Evolutionary conservation across 1,284 basidiomycete species (phyloP).

Genomic region (Anthracocystis setariae): DNA sequence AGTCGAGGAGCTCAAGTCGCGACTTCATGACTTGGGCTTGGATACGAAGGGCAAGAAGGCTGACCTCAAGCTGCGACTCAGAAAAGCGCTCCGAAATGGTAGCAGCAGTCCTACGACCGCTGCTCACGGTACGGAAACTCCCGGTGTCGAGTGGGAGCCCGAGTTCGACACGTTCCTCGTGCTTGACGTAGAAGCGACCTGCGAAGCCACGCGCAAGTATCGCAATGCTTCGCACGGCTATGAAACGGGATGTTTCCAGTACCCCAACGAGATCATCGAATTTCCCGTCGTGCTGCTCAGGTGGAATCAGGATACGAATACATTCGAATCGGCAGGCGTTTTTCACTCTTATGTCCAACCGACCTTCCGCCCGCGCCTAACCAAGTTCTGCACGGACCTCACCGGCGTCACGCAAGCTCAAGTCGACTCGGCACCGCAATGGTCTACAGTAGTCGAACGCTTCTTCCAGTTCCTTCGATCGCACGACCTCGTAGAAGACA

Average conservation of each 20-base stretch:
- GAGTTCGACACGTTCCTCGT: conserved; percentile 70
- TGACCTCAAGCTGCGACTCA: conserved; percentile 50
- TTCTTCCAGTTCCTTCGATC: conserved; percentile 75
- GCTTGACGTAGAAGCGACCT: conserved; percentile 91
- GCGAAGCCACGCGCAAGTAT: conserved; percentile 68
- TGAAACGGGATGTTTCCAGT: conserved; percentile 70
- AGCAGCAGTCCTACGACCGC: conserved; percentile 15
- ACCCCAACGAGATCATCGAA: conserved; percentile 87
- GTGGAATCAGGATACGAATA: conserved; percentile 71
- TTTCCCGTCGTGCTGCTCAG: conserved; percentile 86
- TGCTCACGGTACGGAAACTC: neutral
- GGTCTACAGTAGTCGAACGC: conserved; percentile 75
- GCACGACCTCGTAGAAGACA: conserved; percentile 68
- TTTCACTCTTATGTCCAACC: conserved; percentile 90
- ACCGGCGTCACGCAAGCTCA: conserved; percentile 94
- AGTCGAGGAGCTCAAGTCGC: conserved; percentile 44
- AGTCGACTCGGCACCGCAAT: conserved; percentile 81
- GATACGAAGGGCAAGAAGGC: conserved; percentile 65
- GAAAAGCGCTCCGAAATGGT: conserved; percentile 34
- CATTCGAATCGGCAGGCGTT: conserved; percentile 77
- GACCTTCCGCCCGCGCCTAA: conserved; percentile 82
- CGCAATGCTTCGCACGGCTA: conserved; percentile 37
- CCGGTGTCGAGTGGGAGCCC: conserved; percentile 31
- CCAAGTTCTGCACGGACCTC: conserved; percentile 83
- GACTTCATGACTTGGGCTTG: conserved; percentile 56